Conservation (phyloP, 1,284 basidiomycete genomes). For the Pulchroboletus neoregius region DNA sequence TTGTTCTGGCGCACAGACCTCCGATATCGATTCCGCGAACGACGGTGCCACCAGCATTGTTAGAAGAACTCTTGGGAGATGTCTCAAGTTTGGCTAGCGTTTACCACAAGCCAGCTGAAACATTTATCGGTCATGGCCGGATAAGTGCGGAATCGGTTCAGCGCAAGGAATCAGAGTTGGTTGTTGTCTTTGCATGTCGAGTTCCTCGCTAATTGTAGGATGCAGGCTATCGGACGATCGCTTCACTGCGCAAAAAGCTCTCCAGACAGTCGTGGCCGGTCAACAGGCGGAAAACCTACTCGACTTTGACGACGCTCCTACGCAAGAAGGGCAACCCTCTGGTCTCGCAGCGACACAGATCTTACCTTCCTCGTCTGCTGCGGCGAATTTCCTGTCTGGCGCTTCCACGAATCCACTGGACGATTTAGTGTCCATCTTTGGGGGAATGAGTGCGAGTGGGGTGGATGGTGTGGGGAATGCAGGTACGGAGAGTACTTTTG, state of each 20-base stretch:
- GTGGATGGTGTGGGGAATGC: background rate
- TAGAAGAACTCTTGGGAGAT: slow-evolving; percentile 90
- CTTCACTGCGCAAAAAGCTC: slow-evolving; percentile 73
- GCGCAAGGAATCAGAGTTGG: slow-evolving; percentile 70
- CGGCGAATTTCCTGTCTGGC: slow-evolving; percentile 63
- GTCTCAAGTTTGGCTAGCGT: slow-evolving; percentile 87
- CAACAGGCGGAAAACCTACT: slow-evolving; percentile 94
- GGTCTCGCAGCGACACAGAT: slow-evolving; percentile 73
- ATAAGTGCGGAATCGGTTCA: slow-evolving; percentile 83
- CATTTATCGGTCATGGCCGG: slow-evolving; percentile 83
- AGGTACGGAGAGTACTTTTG: slow-evolving; percentile 9
- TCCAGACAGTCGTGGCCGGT: slow-evolving; percentile 85
- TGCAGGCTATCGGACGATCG: slow-evolving; percentile 57
- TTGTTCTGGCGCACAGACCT: slow-evolving; percentile 87
- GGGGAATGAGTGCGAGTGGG: slow-evolving; percentile 38
- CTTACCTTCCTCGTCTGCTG: slow-evolving; percentile 66
- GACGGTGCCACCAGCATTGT: slow-evolving; percentile 83
- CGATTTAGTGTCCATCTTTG: slow-evolving; percentile 87
- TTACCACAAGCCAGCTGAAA: slow-evolving; percentile 93
- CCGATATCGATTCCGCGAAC: slow-evolving; percentile 92
- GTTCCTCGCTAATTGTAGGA: background rate
- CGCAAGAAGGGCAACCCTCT: slow-evolving; percentile 54
- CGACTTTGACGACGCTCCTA: slow-evolving; percentile 80
- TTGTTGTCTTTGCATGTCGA: slow-evolving; percentile 25
- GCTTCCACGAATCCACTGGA: slow-evolving; percentile 84